Base-by-base conservation (phyloP, 495 filamentous ascomycete genomes). In the Lophium mytilinum region DNA sequence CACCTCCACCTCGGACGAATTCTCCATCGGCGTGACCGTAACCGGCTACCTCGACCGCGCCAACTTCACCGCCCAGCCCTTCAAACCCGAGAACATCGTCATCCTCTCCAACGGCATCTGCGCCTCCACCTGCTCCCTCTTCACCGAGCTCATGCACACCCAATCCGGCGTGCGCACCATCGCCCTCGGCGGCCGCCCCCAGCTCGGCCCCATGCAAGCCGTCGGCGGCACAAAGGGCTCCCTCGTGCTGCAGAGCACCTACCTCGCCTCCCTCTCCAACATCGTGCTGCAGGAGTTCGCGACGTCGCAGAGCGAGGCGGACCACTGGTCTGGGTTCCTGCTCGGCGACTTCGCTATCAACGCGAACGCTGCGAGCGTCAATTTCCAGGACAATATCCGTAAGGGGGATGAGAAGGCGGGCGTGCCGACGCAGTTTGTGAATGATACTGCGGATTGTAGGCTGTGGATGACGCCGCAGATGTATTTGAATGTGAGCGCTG, bases 131-230 rank as follows among this genome's bases (percentile, higher is more conserved):
- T 83, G 78, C 61, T 66, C 74, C 1, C 62, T 78, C 9, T 81
- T 83, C 62, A 66, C 74, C 21, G 78, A 83, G 64, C 67, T 78
- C 55, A 78, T 83, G 76, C 71, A 50, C 57, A 52, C 75, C 21
- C 60, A 70, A 68, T 76, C 71, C 41, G 76, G 76, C 37, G 77
- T 77, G 7, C 67, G 69, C 7, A 73, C 71, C n/a, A 66, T 83
- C 14, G 76, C 72, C 10, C 68, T 74, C 24, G 79, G 80, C 39
- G 79, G 80, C 0, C 70, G 65, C 1, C 75, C 78, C 1, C 7
- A 50, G 12, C 10, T n/a, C 0, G 68, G 69, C 4, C 64, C 66
- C 40, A 72, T 70, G 68, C 69, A 72, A 53, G 19, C 63, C 49
- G 61, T 66, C 30, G 62, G 62, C 55, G 69, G 69, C 37, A 63